These are phyloP conservation scores for Fusarium pseudoanthophilum DNA, from an alignment of 2,329 filamentous ascomycete species.

Conservation along the genomic window DNA sequence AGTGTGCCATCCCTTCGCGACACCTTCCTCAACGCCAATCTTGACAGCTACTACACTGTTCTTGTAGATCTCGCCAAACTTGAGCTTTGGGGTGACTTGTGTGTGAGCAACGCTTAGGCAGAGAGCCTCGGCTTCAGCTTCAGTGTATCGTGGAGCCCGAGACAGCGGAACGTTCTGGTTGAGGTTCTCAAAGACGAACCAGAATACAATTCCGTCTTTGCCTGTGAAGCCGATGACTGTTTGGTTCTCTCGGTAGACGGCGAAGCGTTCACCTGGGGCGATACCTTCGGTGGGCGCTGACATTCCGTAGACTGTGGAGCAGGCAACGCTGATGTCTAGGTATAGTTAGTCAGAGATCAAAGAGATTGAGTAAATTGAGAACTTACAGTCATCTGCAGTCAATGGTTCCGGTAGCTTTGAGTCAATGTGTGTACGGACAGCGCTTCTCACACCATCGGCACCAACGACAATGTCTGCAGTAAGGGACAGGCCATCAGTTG, in stretches of 20 bases:
- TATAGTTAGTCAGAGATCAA: accelerated
- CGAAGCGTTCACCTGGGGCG: not conserved
- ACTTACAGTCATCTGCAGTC: not conserved
- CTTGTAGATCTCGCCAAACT: not conserved
- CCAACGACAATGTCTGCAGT: not conserved
- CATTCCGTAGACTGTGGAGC: not conserved
- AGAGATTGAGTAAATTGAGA: accelerated
- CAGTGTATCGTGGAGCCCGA: not conserved
- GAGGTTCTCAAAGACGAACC: not conserved
- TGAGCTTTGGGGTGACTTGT: not conserved
- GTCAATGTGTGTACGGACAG: not conserved
- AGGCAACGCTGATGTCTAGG: not conserved
- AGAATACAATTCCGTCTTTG: not conserved
- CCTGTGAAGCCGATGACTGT: not conserved
- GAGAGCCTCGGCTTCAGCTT: not conserved
- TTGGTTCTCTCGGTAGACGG: not conserved
- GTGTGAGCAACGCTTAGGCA: not conserved
- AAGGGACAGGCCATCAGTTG: not conserved
- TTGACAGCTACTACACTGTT: not conserved
- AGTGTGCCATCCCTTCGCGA: not conserved
- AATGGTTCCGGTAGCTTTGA: not conserved
- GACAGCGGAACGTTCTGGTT: not conserved
- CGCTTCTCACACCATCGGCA: not conserved
- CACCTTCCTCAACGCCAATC: not conserved
- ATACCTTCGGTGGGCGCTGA: not conserved